Evolutionary conservation across 345 rosid genomes (phyloP), one percentile per base, ranked within the genome.

Genomic region (Orychophragmus violaceus): DNA sequence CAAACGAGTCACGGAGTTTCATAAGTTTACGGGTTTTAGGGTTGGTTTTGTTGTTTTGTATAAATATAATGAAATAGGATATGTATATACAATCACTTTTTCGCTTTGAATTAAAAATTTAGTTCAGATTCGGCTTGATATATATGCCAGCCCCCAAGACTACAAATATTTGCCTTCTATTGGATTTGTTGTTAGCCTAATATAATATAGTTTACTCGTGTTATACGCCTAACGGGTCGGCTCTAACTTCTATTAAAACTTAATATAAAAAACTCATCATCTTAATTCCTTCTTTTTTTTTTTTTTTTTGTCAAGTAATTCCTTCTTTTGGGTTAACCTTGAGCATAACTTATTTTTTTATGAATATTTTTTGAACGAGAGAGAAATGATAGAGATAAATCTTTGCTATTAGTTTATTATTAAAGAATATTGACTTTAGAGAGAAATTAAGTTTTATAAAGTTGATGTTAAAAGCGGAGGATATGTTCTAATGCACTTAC

Each of bases 141-240:
- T 35, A 50, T 49, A 49, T 69, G 59, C 59, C 66, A 69, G 17
- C 66, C 50, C 33, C 37, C 1, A 29, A 42, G 68, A 42, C 58
- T 58, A 61, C 66, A 33, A 16, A 53, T 62, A 21, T 41, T 52
- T 52, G 37, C 16, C 62, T 33, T 71, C 50, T 71, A 62, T 55
- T 71, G 64, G 64, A 71, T 62, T 62, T 54, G 64, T 63, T 71
- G 75, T 54, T 63, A 55, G 75, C 57, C 61, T 52, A 7, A 3
- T 39, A 12, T 42, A 22, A 51, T 30, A 61, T 21, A 52, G 4
- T 18, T 18, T n/a, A 19, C 5, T 17, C 14, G 41, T 21, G 29
- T 45, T 30, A 44, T 33, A 64, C 17, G 17, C 29, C 61, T 51
- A 10, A 17, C 12, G 27, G 35, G 14, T 37, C 51, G 29, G 24